A percentile compares a stretch with the other conserved stretches of the same genome.
Conservation (phyloP, 352 stramenopile species). For the Lagenidium giganteum region DNA sequence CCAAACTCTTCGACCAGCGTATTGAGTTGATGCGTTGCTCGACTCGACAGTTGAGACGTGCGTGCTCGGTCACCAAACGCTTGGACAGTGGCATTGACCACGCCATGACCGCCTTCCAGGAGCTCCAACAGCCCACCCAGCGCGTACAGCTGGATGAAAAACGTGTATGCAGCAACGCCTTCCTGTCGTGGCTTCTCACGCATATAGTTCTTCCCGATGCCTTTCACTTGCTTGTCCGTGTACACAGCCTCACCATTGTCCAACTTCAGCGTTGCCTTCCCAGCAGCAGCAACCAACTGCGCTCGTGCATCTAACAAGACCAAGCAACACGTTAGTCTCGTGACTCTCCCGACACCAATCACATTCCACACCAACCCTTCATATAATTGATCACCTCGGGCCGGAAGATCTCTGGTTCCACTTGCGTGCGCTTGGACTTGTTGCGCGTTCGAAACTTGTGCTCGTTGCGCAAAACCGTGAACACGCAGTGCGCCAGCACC, state of each 20-base stretch:
- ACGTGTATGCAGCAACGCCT: slow-evolving; percentile 58
- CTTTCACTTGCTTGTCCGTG: slow-evolving; percentile 53
- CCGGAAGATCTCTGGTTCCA: slow-evolving; percentile 59
- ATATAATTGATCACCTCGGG: slow-evolving; percentile 68
- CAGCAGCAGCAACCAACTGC: slow-evolving; percentile 25
- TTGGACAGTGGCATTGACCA: slow-evolving; percentile 19
- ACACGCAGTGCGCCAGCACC: slow-evolving; percentile 86
- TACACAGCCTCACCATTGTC: slow-evolving; percentile 44
- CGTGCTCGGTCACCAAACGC: slow-evolving; percentile 26
- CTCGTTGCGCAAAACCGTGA: slow-evolving; percentile 83
- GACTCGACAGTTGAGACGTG: slow-evolving; percentile 12
- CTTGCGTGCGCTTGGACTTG: slow-evolving; percentile 46
- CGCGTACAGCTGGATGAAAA: slow-evolving; percentile 74
- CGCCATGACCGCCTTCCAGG: slow-evolving; percentile 30
- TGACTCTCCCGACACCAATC: too few species aligned
- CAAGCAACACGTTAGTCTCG: too few species aligned
- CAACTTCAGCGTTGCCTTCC: slow-evolving; percentile 26
- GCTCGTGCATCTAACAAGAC: slow-evolving; percentile 31
- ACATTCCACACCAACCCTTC: too few species aligned
- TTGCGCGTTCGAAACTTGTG: slow-evolving; percentile 79
- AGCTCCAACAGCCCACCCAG: slow-evolving; percentile 35
- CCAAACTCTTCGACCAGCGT: slow-evolving; percentile 40
- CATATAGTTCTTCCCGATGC: slow-evolving; percentile 80
- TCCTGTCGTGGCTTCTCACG: slow-evolving; percentile 36
- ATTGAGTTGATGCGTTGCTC: slow-evolving; percentile 25